phyloP scores from a whole-genome alignment of 2,329 filamentous ascomycete species.

The Blastomyces emzantsi region DNA sequence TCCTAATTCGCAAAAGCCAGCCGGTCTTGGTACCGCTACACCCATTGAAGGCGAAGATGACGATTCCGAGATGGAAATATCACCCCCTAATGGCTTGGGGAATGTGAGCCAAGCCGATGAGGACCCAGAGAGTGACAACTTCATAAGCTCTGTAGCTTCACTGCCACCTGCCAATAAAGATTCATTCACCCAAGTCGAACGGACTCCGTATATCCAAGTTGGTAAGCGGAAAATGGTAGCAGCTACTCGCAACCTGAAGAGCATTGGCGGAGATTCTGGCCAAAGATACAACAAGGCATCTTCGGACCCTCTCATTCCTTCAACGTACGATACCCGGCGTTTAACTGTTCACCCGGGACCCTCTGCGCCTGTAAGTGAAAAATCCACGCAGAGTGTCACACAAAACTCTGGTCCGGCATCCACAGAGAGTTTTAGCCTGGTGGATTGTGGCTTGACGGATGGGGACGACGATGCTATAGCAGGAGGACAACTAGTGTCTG shows the following conservation, averaged over 20 bases:
- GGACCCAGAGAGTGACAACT: not conserved
- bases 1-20: not conserved
- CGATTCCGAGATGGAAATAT: conserved; percentile 8
- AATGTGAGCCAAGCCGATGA: not conserved
- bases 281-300: conserved; percentile 1
- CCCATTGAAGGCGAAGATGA: not conserved
- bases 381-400: not conserved
- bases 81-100: not conserved
- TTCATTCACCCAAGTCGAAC: conserved; percentile 15
- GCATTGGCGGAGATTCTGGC: not conserved
- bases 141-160: conserved; percentile 9
- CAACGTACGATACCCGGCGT: conserved; percentile 11
- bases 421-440: not conserved
- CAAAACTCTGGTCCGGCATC: not conserved
- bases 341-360: not conserved
- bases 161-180: conserved; percentile 2
- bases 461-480: conserved; percentile 7
- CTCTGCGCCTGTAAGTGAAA: not conserved
- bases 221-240: not conserved
- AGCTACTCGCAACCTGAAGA: not conserved
- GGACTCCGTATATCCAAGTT: conserved; percentile 7
- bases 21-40: not conserved
- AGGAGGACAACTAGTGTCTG: conserved; percentile 11
- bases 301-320: conserved; percentile 13
- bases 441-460: not conserved